Base-by-base conservation (phyloP, 73 alveolate genomes). In the Paramecium pentaurelia region DNA sequence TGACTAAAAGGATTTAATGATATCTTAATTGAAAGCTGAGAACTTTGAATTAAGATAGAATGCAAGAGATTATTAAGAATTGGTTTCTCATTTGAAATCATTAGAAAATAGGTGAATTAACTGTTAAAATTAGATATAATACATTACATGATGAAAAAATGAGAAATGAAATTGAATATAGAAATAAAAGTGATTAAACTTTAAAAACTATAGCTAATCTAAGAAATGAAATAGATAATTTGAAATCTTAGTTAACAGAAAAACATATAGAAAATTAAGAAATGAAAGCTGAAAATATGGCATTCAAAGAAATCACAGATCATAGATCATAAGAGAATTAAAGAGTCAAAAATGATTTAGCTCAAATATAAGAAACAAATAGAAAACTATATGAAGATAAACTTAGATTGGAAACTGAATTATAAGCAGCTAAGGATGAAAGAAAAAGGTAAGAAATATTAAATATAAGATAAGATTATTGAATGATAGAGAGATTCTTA, bases 271-370 rank as follows among this genome's bases (percentile, higher is more conserved):
- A 88, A 71, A 58, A 28, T 40, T 71, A 88, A 40, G 94, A 88
- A 71, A 40, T 88, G 86, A 77, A 64, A 37, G 94, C 94, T 14
- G 94, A 88, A 37, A 88, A 42, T 71, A 16, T 71, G 58, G 94
- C 94, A 88, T 77, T 88, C 16, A 88, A 88, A 47, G 94, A 88
- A 54, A 88, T 88, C 27, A 49, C 94, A 64, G 94, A 88, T 32
- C 86, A 83, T 47, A 51, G 91, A 38, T 16, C 86, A 42, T 71
- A 40, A 71, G 94, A 88, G 28, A 71, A 59, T 71, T 36, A 71
- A 54, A 64, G 94, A 71, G 71, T 70, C 8, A 88, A 88, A 71
- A 44, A 71, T 64, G 94, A 88, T 25, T 28, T 88, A 20, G 27
- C 91, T 7, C n/a, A 88, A 28, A 16, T 60, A 10, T 25, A 64